Evolutionary conservation across 257 asterid species (phyloP).

Genomic region (Jacaranda copaia): DNA sequence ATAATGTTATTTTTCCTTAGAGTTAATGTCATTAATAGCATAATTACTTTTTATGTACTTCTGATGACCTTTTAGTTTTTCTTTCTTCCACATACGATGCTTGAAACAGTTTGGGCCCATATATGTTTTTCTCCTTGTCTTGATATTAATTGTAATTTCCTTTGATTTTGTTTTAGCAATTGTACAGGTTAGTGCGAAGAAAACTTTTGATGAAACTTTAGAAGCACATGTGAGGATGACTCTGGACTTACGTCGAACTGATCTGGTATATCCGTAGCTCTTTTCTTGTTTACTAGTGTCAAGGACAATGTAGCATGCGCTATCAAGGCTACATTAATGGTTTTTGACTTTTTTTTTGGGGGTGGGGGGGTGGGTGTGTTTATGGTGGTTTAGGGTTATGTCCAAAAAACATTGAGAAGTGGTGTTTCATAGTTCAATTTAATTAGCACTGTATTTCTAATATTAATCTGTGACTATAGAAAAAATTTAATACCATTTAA

Average conservation of each 20-base stretch:
- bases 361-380: no score
- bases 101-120: constrained; percentile 17
- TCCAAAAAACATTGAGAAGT: not conserved
- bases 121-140: not conserved
- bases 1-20: not conserved
- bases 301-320: not conserved
- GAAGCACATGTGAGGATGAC: constrained; percentile 95
- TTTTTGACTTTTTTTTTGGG: not conserved
- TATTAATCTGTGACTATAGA: not conserved
- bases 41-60: not conserved
- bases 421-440: not conserved
- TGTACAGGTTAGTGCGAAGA: constrained; percentile 75
- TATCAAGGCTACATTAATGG: not conserved
- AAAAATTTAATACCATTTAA: not conserved
- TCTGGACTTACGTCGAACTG: constrained; percentile 88
- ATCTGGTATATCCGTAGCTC: constrained; percentile 67
- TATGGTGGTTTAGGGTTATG: not conserved
- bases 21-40: not conserved
- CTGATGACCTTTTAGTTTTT: not conserved
- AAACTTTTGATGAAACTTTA: constrained; percentile 80
- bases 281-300: constrained; percentile 21
- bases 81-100: constrained; percentile 8
- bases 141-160: constrained; percentile 41
- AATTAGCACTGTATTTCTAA: not conserved
- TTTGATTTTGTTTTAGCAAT: constrained; percentile 52